Percentiles rank a stretch among this genome's conserved stretches.
Conservation (phyloP, 106 monocot species). For the Phalaenopsis equestris region DNA sequence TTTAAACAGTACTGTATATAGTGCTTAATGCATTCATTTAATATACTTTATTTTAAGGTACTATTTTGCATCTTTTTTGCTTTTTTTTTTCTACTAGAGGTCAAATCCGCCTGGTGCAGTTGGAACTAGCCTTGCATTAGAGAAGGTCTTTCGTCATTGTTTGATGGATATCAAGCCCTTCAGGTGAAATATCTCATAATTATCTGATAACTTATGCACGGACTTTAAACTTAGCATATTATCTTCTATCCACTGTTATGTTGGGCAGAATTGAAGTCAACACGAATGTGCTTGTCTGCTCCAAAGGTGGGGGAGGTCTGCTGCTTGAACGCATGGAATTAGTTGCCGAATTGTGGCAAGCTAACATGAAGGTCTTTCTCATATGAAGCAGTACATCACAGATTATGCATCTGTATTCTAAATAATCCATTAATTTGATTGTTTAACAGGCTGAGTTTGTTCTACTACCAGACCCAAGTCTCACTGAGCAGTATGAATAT, state of each 20-base stretch:
- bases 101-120: constrained; percentile 69
- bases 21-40: neutral
- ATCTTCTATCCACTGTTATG: neutral
- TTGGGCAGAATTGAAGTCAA: constrained; percentile 40
- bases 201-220: neutral
- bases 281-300: constrained; percentile 77
- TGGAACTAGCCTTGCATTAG: constrained; percentile 88
- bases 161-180: constrained; percentile 48
- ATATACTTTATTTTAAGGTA: neutral
- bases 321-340: constrained; percentile 86
- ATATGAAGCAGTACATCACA: neutral
- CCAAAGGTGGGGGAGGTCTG: constrained; percentile 91
- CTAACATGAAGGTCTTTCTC: constrained; percentile 62
- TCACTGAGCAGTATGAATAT: constrained; percentile 96
- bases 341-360: constrained; percentile 84
- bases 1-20: neutral
- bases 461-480: constrained; percentile 64
- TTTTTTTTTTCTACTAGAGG: constrained; percentile 36
- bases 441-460: constrained; percentile 72
- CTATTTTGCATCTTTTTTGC: neutral
- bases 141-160: constrained; percentile 68
- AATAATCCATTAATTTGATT: neutral
- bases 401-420: neutral
- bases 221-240: neutral
- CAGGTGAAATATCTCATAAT: constrained; percentile 31